Evolutionary conservation across 2,329 filamentous ascomycete genomes (phyloP).

Genomic region (Emmonsiellopsis sp.): DNA sequence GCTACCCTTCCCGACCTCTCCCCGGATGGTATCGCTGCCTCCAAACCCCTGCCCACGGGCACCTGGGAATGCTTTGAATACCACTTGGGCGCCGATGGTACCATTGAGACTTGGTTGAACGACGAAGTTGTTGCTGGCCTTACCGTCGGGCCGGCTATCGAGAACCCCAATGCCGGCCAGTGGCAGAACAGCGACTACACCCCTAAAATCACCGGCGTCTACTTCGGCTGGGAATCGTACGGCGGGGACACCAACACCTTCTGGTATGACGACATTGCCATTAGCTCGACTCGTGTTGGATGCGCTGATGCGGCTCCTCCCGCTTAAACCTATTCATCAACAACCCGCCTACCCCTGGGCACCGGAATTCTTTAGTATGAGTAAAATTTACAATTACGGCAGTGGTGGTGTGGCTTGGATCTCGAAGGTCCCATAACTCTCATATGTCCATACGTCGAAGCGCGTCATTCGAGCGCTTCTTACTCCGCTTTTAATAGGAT

Average conservation of each 20-base stretch:
- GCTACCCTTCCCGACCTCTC: slow-evolving; percentile 54
- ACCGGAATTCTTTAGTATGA: too few relatives aligned
- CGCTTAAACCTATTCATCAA: too few relatives aligned
- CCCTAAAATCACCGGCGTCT: slow-evolving; percentile 47
- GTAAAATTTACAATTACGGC: too few relatives aligned
- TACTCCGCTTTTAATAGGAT: too few relatives aligned
- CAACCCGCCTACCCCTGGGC: too few relatives aligned
- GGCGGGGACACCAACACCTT: slow-evolving; percentile 53
- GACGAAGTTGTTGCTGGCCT: slow-evolving; percentile 44
- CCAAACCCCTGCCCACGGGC: slow-evolving; percentile 42
- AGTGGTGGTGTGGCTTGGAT: too few relatives aligned
- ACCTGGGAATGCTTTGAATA: slow-evolving; percentile 55
- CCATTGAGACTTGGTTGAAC: slow-evolving; percentile 54
- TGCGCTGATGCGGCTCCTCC: slow-evolving; percentile 22
- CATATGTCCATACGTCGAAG: too few relatives aligned
- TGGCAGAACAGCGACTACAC: slow-evolving; percentile 42
- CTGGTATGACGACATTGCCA: slow-evolving; percentile 53
- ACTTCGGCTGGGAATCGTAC: slow-evolving; percentile 58
- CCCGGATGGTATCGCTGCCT: slow-evolving; percentile 49
- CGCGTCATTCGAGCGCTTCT: too few relatives aligned
- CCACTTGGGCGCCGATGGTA: slow-evolving; percentile 50
- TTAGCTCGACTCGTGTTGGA: slow-evolving; percentile 42
- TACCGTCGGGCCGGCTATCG: slow-evolving; percentile 37
- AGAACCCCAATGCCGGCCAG: slow-evolving; percentile 44
- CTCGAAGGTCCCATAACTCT: too few relatives aligned